Base-by-base conservation (phyloP, 2,329 filamentous ascomycete genomes). In the Leptosphaerulina australis region DNA sequence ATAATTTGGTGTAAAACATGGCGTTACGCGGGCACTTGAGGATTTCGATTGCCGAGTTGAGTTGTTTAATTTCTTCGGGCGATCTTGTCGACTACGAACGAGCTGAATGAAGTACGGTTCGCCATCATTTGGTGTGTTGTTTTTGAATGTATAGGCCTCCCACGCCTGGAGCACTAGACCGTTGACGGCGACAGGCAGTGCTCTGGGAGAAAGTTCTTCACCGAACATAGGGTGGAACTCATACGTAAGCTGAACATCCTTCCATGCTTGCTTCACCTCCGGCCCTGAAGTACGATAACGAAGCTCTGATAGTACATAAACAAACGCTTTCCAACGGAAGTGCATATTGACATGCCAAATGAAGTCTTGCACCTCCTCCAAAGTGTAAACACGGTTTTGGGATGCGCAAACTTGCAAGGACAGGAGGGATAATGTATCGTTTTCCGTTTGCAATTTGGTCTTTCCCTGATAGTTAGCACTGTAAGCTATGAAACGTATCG, bases 321-420 rank as follows among this genome's bases (percentile, higher is more conserved):
- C 76, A 34, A 80, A 73, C 8, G 78, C 74, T 44, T 81, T 79
- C 79, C 79, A 82, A 15, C 76, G 74, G 60, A 81, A 82, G 29
- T 79, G 73, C 21, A 72, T 66, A 20, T 78, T 71, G 41, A 75
- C 67, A 57, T 79, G 76, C 77, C 78, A 80, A 20, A 68, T 58
- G 50, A 74, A 80, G n/a, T 70, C 67, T 26, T 72, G 68, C 43
- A 76, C 65, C 17, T 67, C 66, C 21, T 68, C 64, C 22, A 73
- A 76, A 1, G 67, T 71, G 43, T 76, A 72, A 0, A 67, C 66
- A 15, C 77, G 57, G 34, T 72, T 77, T 46, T 77, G 72, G 26
- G 73, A 69, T 33, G 75, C 67, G 8, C 77, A 59, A 5, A 78
- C 67, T 45, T 76, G 73, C 15, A 77, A 57, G 4, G 73, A 70